Evolutionary conservation across 129 eudicot species (phyloP).

Genomic region (Scalesia atractyloides): DNA sequence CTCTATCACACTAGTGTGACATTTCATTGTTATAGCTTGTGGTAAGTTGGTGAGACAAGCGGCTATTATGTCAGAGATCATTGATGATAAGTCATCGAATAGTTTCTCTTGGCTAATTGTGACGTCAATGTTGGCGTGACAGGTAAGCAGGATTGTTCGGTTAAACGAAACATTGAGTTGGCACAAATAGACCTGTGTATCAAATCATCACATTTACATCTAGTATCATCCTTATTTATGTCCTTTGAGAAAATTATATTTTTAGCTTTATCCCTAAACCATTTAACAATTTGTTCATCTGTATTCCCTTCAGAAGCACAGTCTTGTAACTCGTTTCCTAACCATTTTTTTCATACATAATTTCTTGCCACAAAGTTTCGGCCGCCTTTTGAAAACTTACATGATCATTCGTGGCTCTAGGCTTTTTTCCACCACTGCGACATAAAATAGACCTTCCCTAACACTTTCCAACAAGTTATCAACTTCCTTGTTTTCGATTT

Average conservation of each 20-base stretch:
- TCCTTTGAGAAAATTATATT: neutral
- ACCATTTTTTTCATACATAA: too few relatives aligned
- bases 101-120: neutral
- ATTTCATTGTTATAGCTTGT: slow-evolving; percentile 12
- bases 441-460: slow-evolving; percentile 13
- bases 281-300: too few relatives aligned
- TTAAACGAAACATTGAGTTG: neutral
- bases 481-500: neutral
- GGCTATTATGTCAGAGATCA: slow-evolving; percentile 1
- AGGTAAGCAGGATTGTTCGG: neutral
- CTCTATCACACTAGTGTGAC: neutral
- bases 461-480: neutral
- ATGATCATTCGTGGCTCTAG: neutral
- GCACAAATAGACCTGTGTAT: neutral
- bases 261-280: neutral
- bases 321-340: too few relatives aligned
- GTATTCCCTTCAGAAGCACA: too few relatives aligned
- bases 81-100: neutral
- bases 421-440: slow-evolving; percentile 12
- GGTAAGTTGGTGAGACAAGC: slow-evolving; percentile 14
- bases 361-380: too few relatives aligned
- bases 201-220: neutral
- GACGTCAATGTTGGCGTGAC: neutral
- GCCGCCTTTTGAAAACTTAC: neutral
- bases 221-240: neutral